phyloP scores from a whole-genome alignment of 305 asterid species.

The Fraxinus dipetala region DNA sequence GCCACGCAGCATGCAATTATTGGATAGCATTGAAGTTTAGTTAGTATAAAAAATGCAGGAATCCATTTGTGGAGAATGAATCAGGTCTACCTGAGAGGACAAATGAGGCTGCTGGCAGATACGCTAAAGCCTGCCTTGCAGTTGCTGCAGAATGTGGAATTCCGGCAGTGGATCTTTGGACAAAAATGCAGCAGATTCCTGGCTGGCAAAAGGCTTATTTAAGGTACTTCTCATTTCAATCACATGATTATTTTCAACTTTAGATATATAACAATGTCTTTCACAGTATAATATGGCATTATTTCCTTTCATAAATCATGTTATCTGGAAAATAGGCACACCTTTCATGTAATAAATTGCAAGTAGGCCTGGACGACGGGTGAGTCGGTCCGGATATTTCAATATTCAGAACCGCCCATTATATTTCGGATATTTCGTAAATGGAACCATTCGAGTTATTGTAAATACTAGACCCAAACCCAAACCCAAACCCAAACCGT shows the following conservation, averaged over 20 bases:
- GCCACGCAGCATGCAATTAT: neutral
- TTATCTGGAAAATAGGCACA: neutral
- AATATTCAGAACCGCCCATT: too few relatives aligned
- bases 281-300: neutral
- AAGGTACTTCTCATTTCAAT: constrained; percentile 36
- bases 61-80: constrained; percentile 42
- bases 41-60: constrained; percentile 28
- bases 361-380: too few relatives aligned
- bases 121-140: constrained; percentile 68
- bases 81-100: constrained; percentile 74
- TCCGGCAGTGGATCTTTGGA: constrained; percentile 63
- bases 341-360: neutral
- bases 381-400: too few relatives aligned
- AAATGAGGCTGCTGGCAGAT: constrained; percentile 66
- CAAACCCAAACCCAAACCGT: too few relatives aligned
- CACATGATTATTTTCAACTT: neutral
- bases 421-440: too few relatives aligned
- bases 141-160: constrained; percentile 65
- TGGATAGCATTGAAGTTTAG: neutral
- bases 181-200: constrained; percentile 63
- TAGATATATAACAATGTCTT: neutral
- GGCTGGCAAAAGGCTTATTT: constrained; percentile 50
- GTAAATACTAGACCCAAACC: too few relatives aligned
- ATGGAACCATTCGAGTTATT: too few relatives aligned
- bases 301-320: neutral